These are phyloP conservation scores for Obba rivulosa DNA, from an alignment of 768 basidiomycete genomes.

Conservation along the genomic window DNA sequence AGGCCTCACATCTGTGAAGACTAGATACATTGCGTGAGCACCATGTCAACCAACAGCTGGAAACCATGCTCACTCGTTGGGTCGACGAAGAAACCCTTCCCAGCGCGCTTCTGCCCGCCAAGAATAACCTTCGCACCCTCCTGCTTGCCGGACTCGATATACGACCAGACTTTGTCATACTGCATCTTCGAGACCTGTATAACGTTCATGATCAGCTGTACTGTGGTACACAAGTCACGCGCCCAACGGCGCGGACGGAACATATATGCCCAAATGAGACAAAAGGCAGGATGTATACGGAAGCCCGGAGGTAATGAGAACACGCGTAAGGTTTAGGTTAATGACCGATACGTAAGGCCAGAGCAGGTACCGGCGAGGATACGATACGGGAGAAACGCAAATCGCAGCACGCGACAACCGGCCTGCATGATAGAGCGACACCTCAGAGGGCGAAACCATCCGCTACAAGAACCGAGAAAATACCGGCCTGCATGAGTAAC, in stretches of 20 bases:
- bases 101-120: conserved; percentile 74
- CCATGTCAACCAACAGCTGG: background rate
- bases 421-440: background rate
- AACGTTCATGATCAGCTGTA: background rate
- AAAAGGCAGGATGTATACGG: too few relatives aligned
- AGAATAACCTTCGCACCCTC: conserved; percentile 76
- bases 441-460: background rate
- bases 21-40: conserved; percentile 30
- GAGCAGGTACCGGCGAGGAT: background rate
- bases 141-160: conserved; percentile 80
- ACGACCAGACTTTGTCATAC: conserved; percentile 81
- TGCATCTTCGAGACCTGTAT: conserved; percentile 73
- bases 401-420: too few relatives aligned
- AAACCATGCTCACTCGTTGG: conserved; percentile 65
- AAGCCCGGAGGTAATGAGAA: background rate
- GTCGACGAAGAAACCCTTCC: conserved; percentile 84
- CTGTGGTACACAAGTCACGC: background rate
- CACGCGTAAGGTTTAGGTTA: background rate
- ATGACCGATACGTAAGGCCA: background rate
- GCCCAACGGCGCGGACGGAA: too few relatives aligned
- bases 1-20: conserved; percentile 74
- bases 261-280: too few relatives aligned
- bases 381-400: too few relatives aligned
- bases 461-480: too few relatives aligned
- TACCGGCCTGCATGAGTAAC: too few relatives aligned